These are phyloP conservation scores for Trypanosoma conorhini DNA, from an alignment of 208 protist species.

Conservation along the genomic window DNA sequence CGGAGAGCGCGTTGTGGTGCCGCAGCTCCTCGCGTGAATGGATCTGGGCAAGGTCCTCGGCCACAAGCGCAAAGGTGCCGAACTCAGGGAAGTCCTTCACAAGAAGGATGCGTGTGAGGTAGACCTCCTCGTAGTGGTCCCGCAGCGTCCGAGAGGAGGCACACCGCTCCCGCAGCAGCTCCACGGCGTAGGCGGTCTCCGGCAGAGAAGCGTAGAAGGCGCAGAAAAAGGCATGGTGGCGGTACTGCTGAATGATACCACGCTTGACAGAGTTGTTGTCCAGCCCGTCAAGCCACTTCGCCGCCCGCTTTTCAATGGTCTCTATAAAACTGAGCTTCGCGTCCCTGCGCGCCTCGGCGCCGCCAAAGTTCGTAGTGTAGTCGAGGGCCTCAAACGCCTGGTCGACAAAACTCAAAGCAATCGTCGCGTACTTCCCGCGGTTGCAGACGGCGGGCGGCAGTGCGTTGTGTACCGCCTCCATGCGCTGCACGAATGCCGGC, in stretches of 20 bases:
- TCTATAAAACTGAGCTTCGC: slow-evolving; percentile 59
- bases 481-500: slow-evolving; percentile 66
- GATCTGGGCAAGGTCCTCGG: slow-evolving; percentile 75
- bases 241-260: slow-evolving; percentile 83
- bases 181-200: slow-evolving; percentile 47
- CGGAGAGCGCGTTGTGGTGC: slow-evolving; percentile 72
- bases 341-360: slow-evolving; percentile 30
- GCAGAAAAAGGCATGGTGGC: slow-evolving; percentile 91
- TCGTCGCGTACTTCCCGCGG: slow-evolving; percentile 73
- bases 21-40: slow-evolving; percentile 84
- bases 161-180: slow-evolving; percentile 68
- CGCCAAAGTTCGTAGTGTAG: slow-evolving; percentile 59
- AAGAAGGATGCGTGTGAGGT: slow-evolving; percentile 82
- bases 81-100: slow-evolving; percentile 77
- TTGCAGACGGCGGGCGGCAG: slow-evolving; percentile 58
- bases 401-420: slow-evolving; percentile 72
- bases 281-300: slow-evolving; percentile 52
- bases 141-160: slow-evolving; percentile 63
- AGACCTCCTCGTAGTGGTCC: slow-evolving; percentile 84
- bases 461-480: slow-evolving; percentile 76
- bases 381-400: slow-evolving; percentile 84
- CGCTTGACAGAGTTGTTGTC: slow-evolving; percentile 61
- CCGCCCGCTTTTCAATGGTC: slow-evolving; percentile 37
- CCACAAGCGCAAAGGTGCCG: slow-evolving; percentile 68
- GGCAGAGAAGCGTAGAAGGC: slow-evolving; percentile 68